Percentiles rank a stretch among this genome's conserved stretches.
Conservation (phyloP, 257 asterid species). For the Lantana camara region DNA sequence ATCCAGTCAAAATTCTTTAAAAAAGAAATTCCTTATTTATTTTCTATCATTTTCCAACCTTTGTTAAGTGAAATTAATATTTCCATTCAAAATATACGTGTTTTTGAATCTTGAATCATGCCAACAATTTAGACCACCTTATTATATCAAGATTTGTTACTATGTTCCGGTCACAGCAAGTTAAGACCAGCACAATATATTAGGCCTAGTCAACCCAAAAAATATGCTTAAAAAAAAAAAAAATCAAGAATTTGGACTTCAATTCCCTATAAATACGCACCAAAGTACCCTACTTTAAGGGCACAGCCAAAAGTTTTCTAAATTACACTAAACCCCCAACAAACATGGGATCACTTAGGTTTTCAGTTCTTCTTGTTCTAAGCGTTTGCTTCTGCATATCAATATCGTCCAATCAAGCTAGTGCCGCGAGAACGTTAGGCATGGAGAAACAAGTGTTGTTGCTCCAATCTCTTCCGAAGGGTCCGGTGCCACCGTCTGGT, state of each 20-base stretch:
- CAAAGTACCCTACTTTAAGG: not conserved
- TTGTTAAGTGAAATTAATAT: not conserved
- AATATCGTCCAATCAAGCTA: constrained; percentile 20
- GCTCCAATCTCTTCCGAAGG: constrained; percentile 51
- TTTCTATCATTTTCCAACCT: not conserved
- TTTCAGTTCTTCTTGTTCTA: constrained; percentile 23
- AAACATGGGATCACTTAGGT: constrained; percentile 31
- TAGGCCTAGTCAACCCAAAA: not conserved
- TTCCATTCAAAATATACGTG: not conserved
- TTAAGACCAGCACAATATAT: not conserved
- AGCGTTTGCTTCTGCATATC: constrained; percentile 6
- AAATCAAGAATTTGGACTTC: not conserved
- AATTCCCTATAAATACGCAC: constrained; percentile 6
- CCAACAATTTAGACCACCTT: not conserved
- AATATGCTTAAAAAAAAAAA: not conserved
- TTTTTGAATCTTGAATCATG: not conserved
- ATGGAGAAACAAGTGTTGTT: constrained; percentile 22
- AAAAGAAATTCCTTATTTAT: not conserved
- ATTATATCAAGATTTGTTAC: not conserved
- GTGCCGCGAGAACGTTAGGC: constrained; percentile 39
- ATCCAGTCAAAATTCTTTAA: not conserved
- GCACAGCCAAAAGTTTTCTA: too few species aligned
- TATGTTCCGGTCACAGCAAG: not conserved
- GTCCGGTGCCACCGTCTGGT: constrained; percentile 42
- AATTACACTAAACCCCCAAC: not conserved